phyloP scores from a whole-genome alignment of 2,329 filamentous ascomycete genomes.

The Aspergillus arachidicola region DNA sequence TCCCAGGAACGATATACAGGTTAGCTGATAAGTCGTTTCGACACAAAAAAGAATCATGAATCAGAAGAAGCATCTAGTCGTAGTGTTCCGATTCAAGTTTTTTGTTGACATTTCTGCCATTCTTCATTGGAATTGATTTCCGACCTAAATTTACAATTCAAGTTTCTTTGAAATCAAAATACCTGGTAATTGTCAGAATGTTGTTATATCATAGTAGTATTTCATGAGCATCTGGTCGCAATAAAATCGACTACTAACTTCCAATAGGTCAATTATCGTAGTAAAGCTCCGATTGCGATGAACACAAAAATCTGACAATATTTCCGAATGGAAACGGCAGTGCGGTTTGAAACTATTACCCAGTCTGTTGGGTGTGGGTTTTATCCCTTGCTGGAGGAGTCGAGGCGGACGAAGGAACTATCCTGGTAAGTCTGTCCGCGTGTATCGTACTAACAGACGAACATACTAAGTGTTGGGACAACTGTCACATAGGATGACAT shows the following conservation, averaged over 20 bases:
- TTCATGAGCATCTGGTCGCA: background rate
- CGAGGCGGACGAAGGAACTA: background rate
- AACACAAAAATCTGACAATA: background rate
- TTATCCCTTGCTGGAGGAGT: background rate
- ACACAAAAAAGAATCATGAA: background rate
- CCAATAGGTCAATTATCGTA: background rate
- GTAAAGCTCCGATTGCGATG: background rate
- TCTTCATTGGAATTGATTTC: background rate
- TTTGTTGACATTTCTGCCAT: background rate
- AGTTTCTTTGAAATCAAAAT: background rate
- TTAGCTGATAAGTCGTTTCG: background rate
- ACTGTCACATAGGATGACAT: slow-evolving; percentile 1
- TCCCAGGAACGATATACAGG: background rate
- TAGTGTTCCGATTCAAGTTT: background rate
- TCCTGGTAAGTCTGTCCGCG: background rate
- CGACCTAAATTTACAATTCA: background rate
- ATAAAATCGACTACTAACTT: background rate
- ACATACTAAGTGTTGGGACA: background rate
- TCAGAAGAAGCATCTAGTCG: background rate
- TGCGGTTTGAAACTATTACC: background rate
- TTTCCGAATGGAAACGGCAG: background rate
- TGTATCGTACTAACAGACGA: background rate
- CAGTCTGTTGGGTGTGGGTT: background rate
- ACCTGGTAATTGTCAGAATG: background rate
- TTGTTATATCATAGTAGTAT: background rate